Conservation (phyloP, 768 basidiomycete species). For the Lentinula edodes region DNA sequence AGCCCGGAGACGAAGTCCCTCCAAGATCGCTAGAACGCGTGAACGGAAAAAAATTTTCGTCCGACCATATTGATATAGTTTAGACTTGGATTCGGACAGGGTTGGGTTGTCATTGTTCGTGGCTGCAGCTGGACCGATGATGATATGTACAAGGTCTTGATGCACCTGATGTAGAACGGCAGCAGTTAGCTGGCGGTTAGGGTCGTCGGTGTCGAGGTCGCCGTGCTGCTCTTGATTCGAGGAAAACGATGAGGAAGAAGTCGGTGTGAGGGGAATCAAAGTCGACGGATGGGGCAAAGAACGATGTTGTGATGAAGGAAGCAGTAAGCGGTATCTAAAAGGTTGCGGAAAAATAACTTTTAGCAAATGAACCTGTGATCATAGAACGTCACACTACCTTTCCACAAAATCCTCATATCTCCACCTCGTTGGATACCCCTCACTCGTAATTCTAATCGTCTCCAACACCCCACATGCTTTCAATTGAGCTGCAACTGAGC, state of each 20-base stretch:
- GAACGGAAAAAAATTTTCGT: slow-evolving; percentile 99
- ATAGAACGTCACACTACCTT: slow-evolving; percentile 48
- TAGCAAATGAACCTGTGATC: background rate
- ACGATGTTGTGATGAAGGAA: slow-evolving; percentile 62
- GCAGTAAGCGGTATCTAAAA: slow-evolving; percentile 93
- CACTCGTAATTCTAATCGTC: slow-evolving; percentile 97
- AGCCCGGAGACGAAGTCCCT: slow-evolving; percentile 83
- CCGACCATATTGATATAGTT: slow-evolving; percentile 78
- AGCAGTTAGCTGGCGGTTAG: slow-evolving; percentile 69
- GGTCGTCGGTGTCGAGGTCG: background rate
- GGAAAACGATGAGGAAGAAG: slow-evolving; percentile 40
- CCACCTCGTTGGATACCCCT: slow-evolving; percentile 98
- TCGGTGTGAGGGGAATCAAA: slow-evolving; percentile 66
- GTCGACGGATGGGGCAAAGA: slow-evolving; percentile 20
- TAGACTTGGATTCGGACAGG: background rate
- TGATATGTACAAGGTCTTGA: slow-evolving; percentile 78
- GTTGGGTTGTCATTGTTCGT: background rate
- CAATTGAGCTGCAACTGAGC: slow-evolving; percentile 90
- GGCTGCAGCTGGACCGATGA: background rate
- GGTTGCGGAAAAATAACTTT: slow-evolving; percentile 10
- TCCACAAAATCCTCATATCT: slow-evolving; percentile 98
- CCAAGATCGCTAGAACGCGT: slow-evolving; percentile 95
- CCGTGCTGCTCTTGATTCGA: background rate
- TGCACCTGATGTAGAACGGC: slow-evolving; percentile 82
- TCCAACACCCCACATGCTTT: slow-evolving; percentile 98